Conservation (phyloP, 129 eudicot species). For the Artemisia argyi region DNA sequence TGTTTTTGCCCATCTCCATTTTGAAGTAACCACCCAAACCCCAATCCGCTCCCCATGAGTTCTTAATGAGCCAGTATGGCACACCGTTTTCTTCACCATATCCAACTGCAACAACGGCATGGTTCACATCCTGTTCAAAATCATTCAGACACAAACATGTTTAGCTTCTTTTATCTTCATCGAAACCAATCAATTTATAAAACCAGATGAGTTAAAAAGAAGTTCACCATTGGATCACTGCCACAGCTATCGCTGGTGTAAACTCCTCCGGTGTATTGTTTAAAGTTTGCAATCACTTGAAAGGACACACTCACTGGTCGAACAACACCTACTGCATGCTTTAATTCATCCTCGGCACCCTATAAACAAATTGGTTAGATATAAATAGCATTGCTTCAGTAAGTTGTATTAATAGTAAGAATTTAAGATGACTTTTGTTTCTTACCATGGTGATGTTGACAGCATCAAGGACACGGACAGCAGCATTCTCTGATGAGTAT, state of each 20-base stretch:
- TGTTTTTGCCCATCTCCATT: conserved; percentile 99
- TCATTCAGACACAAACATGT: conserved; percentile 5
- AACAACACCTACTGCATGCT: conserved; percentile 88
- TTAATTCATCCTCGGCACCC: conserved; percentile 98
- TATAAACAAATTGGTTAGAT: conserved; percentile 22
- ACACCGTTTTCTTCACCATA: conserved; percentile 92
- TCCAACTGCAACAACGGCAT: conserved; percentile 98
- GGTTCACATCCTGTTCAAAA: conserved; percentile 89
- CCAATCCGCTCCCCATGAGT: conserved; percentile 99
- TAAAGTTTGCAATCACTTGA: conserved; percentile 61
- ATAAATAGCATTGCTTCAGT: neutral
- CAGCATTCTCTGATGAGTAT: conserved; percentile 74
- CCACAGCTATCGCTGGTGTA: conserved; percentile 83
- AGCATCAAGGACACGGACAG: conserved; percentile 59
- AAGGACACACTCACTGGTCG: conserved; percentile 99
- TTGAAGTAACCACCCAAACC: conserved; percentile 93
- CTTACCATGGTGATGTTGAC: conserved; percentile 87
- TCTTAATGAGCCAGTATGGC: conserved; percentile 95
- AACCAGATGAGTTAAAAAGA: neutral
- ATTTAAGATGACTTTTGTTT: neutral
- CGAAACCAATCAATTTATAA: neutral
- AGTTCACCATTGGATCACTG: conserved; percentile 70
- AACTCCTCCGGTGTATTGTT: conserved; percentile 71
- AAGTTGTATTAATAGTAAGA: neutral
- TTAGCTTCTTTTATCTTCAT: no score